Percentiles rank a stretch among this genome's conserved stretches.
These are phyloP conservation scores for Phytophthora macrochlamydospora DNA, from an alignment of 352 stramenopile species.

Conservation along the genomic window DNA sequence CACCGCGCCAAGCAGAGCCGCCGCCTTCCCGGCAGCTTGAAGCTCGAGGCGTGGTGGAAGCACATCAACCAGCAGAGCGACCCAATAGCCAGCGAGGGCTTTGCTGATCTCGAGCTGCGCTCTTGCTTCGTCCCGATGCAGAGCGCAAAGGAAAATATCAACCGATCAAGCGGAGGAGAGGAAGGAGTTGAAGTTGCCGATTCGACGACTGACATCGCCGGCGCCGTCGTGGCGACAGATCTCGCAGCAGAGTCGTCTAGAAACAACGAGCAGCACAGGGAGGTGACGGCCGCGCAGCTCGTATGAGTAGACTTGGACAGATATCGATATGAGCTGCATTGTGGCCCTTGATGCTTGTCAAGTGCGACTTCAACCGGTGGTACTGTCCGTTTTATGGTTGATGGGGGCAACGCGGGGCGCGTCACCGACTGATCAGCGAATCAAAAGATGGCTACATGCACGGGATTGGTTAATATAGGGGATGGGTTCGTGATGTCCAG, in stretches of 20 bases:
- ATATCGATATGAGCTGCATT: neutral
- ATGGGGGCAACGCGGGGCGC: neutral
- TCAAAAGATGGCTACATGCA: neutral
- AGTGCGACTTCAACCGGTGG: neutral
- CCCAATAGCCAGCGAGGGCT: constrained; percentile 9
- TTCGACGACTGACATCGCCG: constrained; percentile 7
- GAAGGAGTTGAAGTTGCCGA: constrained; percentile 19
- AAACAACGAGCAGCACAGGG: neutral
- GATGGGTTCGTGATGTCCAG: neutral
- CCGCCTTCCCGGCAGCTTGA: constrained; percentile 16
- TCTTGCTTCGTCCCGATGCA: constrained; percentile 35
- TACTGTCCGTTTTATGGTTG: too few species aligned
- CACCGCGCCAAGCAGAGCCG: constrained; percentile 8
- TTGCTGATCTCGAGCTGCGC: constrained; percentile 28
- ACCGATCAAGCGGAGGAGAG: constrained; percentile 1
- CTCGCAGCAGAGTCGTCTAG: neutral
- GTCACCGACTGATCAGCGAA: neutral
- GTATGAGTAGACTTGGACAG: constrained; percentile 8
- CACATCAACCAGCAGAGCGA: constrained; percentile 22
- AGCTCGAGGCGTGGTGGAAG: constrained; percentile 29
- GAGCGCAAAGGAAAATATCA: neutral
- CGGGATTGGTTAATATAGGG: neutral
- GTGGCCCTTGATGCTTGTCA: neutral
- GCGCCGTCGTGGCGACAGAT: constrained; percentile 21
- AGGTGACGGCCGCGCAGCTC: neutral